Percentiles rank a stretch among this genome's conserved stretches.
Conservation (phyloP, 2,329 filamentous ascomycete genomes). For the Nemania abortiva region DNA sequence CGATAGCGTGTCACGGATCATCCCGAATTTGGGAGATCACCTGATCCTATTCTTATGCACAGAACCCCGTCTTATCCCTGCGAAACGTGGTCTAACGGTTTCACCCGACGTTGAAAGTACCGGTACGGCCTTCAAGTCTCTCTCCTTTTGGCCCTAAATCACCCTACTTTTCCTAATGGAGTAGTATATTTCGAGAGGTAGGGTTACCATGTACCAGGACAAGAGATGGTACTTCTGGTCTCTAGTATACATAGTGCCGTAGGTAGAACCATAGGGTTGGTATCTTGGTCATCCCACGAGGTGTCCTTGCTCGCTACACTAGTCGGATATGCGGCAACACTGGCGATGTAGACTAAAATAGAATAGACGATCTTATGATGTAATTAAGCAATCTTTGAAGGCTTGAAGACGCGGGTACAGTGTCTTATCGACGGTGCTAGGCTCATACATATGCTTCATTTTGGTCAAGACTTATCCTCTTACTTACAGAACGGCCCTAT, state of each 20-base stretch:
- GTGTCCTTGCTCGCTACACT: slow-evolving; percentile 4
- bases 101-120: slow-evolving; percentile 25
- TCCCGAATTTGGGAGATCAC: slow-evolving; percentile 29
- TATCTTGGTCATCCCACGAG: slow-evolving; percentile 17
- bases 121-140: slow-evolving; percentile 16
- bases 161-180: slow-evolving; percentile 29
- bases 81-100: slow-evolving; percentile 24
- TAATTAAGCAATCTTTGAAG: slow-evolving; percentile 12
- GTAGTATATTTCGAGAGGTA: slow-evolving; percentile 21
- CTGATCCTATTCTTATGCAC: slow-evolving; percentile 30
- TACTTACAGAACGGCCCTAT: not conserved
- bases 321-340: not conserved
- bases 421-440: not conserved
- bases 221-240: slow-evolving; percentile 3
- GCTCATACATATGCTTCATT: not conserved
- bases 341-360: slow-evolving; percentile 1
- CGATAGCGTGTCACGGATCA: slow-evolving; percentile 6
- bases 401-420: not conserved
- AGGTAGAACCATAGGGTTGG: slow-evolving; percentile 8
- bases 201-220: slow-evolving; percentile 20
- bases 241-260: not conserved
- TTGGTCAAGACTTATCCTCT: not conserved
- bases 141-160: slow-evolving; percentile 7
- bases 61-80: slow-evolving; percentile 28
- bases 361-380: slow-evolving; percentile 9